These are phyloP conservation scores for Candida piceae DNA, from an alignment of 805 yeast genomes.

Conservation along the genomic window DNA sequence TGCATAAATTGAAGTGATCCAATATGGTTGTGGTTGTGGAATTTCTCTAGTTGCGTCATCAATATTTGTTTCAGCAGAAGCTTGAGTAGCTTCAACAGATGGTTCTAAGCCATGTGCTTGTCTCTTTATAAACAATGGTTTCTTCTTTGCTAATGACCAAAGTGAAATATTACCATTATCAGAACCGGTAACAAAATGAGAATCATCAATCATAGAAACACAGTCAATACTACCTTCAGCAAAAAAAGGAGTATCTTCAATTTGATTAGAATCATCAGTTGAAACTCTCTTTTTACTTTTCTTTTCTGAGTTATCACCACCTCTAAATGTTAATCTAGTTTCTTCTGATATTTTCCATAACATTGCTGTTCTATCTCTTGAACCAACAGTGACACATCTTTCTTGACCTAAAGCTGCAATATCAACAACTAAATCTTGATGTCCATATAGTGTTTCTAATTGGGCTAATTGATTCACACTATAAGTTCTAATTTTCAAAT, in stretches of 20 bases:
- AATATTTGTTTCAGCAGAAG: conserved; percentile 46
- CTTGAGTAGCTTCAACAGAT: conserved; percentile 38
- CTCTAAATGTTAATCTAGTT: conserved; percentile 86
- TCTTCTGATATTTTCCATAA: conserved; percentile 97
- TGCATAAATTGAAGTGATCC: conserved; percentile 79
- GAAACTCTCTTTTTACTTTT: conserved; percentile 26
- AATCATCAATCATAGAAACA: conserved; percentile 86
- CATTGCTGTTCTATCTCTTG: conserved; percentile 92
- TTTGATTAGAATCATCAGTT: conserved; percentile 11
- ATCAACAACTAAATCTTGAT: conserved; percentile 84
- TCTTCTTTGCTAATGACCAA: conserved; percentile 90
- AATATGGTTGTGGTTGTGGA: conserved; percentile 74
- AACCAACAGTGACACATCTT: conserved; percentile 92
- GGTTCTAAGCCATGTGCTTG: conserved; percentile 70
- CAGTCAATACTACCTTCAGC: conserved; percentile 88
- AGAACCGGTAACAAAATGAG: conserved; percentile 89
- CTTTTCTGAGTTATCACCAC: conserved; percentile 60
- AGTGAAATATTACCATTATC: conserved; percentile 88
- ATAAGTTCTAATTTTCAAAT: conserved; percentile 82
- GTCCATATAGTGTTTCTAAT: conserved; percentile 89
- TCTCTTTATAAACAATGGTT: conserved; percentile 67
- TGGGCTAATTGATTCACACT: conserved; percentile 83
- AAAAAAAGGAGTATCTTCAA: conserved; percentile 31
- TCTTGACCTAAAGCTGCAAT: conserved; percentile 79
- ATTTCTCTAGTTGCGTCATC: conserved; percentile 40